These are phyloP conservation scores for Ambrosiella xylebori DNA, from an alignment of 2,329 filamentous ascomycete genomes.

Conservation along the genomic window DNA sequence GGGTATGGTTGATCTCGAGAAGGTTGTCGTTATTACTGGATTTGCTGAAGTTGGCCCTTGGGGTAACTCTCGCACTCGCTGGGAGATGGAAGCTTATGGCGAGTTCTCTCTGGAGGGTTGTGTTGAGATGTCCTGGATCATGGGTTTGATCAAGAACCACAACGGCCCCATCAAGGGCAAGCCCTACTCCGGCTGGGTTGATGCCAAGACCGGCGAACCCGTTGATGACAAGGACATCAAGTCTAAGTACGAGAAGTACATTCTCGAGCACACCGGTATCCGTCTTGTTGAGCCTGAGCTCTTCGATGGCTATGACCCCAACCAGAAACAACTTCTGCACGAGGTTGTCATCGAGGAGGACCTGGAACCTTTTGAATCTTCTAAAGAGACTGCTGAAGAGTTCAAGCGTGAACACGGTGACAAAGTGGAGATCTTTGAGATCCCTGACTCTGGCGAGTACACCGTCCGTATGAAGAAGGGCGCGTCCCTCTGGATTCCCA, in stretches of 20 bases:
- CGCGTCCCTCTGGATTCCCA: conserved; percentile 85
- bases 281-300: conserved; percentile 94
- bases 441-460: conserved; percentile 83
- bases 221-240: conserved; percentile 98
- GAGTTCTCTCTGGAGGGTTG: conserved; percentile 96
- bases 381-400: conserved; percentile 91
- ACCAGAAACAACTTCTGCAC: conserved; percentile 95
- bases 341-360: conserved; percentile 97
- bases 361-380: conserved; percentile 88
- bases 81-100: conserved; percentile 98
- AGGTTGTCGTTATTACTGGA: conserved; percentile 92
- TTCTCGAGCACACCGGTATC: conserved; percentile 92
- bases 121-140: conserved; percentile 99
- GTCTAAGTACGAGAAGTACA: conserved; percentile 89
- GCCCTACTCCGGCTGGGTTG: conserved; percentile 92
- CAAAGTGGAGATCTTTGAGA: conserved; percentile 94
- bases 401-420: conserved; percentile 96
- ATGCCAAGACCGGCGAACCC: conserved; percentile 82
- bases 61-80: conserved; percentile 95
- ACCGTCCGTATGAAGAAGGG: conserved; percentile 92
- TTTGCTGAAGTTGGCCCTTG: conserved; percentile 93
- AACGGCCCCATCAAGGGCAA: conserved; percentile 92
- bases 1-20: conserved; percentile 97
- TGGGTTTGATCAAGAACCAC: conserved; percentile 98
- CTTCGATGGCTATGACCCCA: conserved; percentile 91